Conservation (phyloP, 768 basidiomycete species). For the Pleurotus eryngii region DNA sequence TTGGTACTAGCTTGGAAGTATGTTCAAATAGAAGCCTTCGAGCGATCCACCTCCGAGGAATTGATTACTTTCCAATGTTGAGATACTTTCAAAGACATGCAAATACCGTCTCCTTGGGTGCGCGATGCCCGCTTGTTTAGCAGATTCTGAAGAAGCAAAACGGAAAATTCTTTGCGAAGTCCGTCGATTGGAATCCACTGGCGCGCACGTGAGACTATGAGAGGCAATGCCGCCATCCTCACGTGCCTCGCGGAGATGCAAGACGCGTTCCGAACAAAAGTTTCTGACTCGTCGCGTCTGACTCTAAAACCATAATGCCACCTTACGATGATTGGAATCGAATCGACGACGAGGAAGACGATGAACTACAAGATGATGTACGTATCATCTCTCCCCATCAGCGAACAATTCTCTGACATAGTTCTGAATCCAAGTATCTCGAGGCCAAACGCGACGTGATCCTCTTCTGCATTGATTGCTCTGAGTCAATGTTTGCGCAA, state of each 20-base stretch:
- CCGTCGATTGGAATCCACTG: not conserved
- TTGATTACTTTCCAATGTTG: not conserved
- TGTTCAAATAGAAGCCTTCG: not conserved
- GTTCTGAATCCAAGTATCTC: slow-evolving; percentile 42
- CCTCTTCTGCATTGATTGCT: slow-evolving; percentile 95
- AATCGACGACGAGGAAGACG: slow-evolving; percentile 78
- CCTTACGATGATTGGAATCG: slow-evolving; percentile 80
- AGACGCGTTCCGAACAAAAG: too few relatives aligned
- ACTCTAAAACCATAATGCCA: slow-evolving; percentile 40
- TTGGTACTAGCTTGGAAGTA: too few relatives aligned
- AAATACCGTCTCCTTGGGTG: not conserved
- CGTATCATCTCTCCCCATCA: slow-evolving; percentile 10
- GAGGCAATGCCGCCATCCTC: not conserved
- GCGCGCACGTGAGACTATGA: not conserved
- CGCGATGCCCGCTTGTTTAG: too few relatives aligned
- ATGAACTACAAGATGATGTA: slow-evolving; percentile 72
- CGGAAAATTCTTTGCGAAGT: too few relatives aligned
- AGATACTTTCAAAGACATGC: not conserved
- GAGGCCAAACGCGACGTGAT: slow-evolving; percentile 83
- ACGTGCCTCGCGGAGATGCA: too few relatives aligned
- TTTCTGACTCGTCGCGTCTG: too few relatives aligned
- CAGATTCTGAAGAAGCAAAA: too few relatives aligned
- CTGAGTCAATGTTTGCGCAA: slow-evolving; percentile 80
- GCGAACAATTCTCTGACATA: not conserved
- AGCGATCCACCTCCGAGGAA: too few relatives aligned